Conservation (phyloP, 805 yeast genomes). For the Hagleromyces aurorensis region DNA sequence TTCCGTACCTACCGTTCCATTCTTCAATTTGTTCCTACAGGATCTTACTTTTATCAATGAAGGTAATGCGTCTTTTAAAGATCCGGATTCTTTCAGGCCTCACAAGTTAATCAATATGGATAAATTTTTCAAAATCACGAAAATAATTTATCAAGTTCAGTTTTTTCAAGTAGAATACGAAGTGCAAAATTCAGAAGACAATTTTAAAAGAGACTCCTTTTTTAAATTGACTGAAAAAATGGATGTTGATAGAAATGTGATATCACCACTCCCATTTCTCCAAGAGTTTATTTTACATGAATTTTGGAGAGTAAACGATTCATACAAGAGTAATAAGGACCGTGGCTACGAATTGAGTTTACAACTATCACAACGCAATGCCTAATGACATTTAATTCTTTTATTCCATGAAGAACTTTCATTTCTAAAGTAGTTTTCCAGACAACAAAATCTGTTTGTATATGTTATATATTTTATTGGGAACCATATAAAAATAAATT, state of each 20-base stretch:
- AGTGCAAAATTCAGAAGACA: conserved; percentile 8
- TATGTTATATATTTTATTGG: no score
- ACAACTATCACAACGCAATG: conserved; percentile 29
- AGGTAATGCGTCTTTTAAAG: conserved; percentile 66
- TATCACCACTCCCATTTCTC: conserved; percentile 30
- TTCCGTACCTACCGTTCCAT: conserved; percentile 62
- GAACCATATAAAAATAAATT: no score
- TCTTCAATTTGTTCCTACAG: conserved; percentile 63
- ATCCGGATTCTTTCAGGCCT: conserved; percentile 42
- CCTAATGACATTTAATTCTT: conserved; percentile 1
- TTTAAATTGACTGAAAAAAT: conserved; percentile 22
- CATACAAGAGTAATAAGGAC: conserved; percentile 53
- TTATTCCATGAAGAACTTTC: no score
- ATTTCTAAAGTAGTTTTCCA: no score
- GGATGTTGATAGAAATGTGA: conserved; percentile 22
- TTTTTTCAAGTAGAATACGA: conserved; percentile 57
- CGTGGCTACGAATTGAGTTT: conserved; percentile 70
- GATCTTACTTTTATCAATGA: conserved; percentile 77
- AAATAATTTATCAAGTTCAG: conserved; percentile 59
- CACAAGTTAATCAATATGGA: conserved; percentile 59
- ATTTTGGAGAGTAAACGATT: conserved; percentile 60
- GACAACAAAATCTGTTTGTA: no score
- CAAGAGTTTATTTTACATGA: conserved; percentile 55
- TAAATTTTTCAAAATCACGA: conserved; percentile 59
- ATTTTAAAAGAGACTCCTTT: conserved; percentile 21